Evolutionary conservation across 495 filamentous ascomycete genomes (phyloP).

Genomic region (Hyaloscypha hepaticicola): DNA sequence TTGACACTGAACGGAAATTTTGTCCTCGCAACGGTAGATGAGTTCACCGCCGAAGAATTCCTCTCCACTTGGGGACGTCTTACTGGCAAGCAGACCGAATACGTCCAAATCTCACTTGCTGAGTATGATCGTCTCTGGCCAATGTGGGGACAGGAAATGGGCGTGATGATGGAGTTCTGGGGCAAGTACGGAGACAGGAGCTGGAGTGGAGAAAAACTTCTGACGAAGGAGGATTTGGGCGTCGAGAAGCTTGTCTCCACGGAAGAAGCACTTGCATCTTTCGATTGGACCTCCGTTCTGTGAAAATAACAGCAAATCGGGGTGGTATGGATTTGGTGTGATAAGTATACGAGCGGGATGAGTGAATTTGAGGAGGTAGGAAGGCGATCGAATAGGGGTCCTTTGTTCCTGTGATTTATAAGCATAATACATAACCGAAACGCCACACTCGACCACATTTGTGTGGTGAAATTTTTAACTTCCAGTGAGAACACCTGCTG

Average conservation of each 20-base stretch:
- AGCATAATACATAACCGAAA: neutral
- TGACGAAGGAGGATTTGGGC: constrained; percentile 22
- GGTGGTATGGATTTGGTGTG: neutral
- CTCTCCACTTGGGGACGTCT: constrained; percentile 39
- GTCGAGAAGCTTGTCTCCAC: constrained; percentile 5
- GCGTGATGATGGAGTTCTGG: constrained; percentile 43
- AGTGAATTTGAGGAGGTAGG: neutral
- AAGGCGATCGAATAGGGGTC: neutral
- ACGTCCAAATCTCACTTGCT: constrained; percentile 26
- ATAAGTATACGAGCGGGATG: neutral
- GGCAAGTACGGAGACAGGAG: constrained; percentile 34
- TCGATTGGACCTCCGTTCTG: neutral
- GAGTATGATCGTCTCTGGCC: constrained; percentile 39
- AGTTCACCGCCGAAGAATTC: constrained; percentile 35
- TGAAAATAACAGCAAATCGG: neutral
- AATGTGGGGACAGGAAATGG: constrained; percentile 39
- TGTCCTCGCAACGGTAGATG: constrained; percentile 36
- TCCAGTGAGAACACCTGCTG: neutral
- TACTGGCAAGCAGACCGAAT: constrained; percentile 31
- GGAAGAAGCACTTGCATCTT: constrained; percentile 1
- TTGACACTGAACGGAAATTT: constrained; percentile 31
- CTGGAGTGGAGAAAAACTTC: constrained; percentile 31
- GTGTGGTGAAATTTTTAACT: neutral
- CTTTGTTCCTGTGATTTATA: neutral
- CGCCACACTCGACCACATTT: neutral